Percentiles rank a stretch among this genome's conserved stretches.
Conservation (phyloP, 2,329 filamentous ascomycete genomes). For the Zymoseptoria pseudotritici region DNA sequence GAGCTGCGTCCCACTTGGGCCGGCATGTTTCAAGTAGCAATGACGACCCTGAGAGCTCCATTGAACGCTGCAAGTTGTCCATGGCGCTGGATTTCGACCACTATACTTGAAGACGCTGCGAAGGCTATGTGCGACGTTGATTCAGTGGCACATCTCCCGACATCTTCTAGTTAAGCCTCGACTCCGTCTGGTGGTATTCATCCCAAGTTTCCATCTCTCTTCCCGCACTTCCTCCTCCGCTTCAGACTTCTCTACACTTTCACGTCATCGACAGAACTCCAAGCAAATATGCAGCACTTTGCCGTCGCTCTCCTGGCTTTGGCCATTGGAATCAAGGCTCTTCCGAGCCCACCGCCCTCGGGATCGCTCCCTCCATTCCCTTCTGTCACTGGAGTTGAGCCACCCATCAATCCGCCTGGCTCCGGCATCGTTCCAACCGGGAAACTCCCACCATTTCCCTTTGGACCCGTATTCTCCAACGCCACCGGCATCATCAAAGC, state of each 20-base stretch:
- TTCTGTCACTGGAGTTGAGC: background rate
- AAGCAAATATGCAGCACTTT: conserved; percentile 12
- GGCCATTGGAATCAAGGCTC: conserved; percentile 10
- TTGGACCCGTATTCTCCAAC: conserved; percentile 2
- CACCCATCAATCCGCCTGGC: background rate
- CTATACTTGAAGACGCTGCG: background rate
- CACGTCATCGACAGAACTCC: background rate
- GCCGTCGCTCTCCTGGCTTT: conserved; percentile 11
- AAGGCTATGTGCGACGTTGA: background rate
- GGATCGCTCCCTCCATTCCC: conserved; percentile 1
- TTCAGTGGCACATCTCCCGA: background rate
- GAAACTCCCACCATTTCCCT: conserved; percentile 4
- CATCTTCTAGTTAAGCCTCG: background rate
- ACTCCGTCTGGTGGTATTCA: too few relatives aligned
- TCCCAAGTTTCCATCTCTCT: background rate
- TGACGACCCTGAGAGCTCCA: background rate
- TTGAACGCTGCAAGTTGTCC: background rate
- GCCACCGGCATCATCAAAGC: background rate
- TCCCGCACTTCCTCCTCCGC: background rate
- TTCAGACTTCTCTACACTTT: background rate
- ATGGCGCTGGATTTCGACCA: background rate
- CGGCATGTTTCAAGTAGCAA: background rate
- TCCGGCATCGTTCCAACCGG: conserved; percentile 11
- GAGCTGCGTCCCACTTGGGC: background rate
- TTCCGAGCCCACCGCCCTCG: conserved; percentile 8